A percentile compares a stretch with the other conserved stretches of the same genome.
phyloP scores from a whole-genome alignment of 495 filamentous ascomycete genomes.

The Trichoderma asperelloides region DNA sequence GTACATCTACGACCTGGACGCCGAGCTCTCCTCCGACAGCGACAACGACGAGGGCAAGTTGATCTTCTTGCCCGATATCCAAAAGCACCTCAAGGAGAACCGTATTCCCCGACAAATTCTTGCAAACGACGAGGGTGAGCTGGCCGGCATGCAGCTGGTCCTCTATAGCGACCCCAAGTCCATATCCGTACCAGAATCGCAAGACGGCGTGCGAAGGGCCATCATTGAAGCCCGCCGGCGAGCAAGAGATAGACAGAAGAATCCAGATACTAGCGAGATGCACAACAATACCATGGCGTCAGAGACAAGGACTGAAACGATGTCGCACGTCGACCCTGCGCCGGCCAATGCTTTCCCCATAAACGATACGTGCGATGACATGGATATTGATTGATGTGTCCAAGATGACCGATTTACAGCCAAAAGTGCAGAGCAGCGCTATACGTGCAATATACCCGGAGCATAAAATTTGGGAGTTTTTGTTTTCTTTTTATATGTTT shows the following conservation, averaged over 20 bases:
- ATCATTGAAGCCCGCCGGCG: constrained; percentile 75
- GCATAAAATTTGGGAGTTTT: neutral
- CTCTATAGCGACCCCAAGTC: constrained; percentile 74
- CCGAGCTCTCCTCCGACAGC: constrained; percentile 59
- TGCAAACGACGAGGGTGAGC: constrained; percentile 36
- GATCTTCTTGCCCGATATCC: constrained; percentile 75
- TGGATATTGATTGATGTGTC: constrained; percentile 4
- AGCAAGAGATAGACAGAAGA: constrained; percentile 36
- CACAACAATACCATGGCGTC: neutral
- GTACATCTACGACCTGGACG: constrained; percentile 85
- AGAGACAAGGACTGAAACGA: neutral
- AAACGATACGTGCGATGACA: neutral
- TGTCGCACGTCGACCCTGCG: constrained; percentile 6
- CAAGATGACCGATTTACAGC: neutral
- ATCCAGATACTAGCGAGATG: neutral
- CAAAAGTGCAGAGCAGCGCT: neutral
- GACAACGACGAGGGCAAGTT: constrained; percentile 45
- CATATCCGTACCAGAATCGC: constrained; percentile 62
- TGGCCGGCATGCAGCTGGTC: constrained; percentile 58
- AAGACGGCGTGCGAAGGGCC: constrained; percentile 75
- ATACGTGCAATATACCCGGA: neutral
- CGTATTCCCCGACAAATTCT: constrained; percentile 62
- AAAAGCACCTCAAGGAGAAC: constrained; percentile 55
- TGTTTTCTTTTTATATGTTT: neutral
- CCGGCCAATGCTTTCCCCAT: no score